Evolutionary conservation across 2,329 filamentous ascomycete species (phyloP).

Genomic region (Sphaerulina vaccinii): DNA sequence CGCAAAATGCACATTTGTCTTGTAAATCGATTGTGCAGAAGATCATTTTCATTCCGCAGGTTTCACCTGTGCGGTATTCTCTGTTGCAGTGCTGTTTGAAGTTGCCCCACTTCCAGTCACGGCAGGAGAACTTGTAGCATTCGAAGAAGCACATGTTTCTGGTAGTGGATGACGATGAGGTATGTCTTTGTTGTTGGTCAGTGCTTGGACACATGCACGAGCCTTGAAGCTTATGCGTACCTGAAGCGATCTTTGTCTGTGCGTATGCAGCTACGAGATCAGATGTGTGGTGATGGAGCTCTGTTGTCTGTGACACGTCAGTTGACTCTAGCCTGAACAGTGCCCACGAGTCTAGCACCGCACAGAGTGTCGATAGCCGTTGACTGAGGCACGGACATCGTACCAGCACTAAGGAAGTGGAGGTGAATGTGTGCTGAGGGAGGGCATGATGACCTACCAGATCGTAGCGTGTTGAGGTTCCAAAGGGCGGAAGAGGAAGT

Average conservation of each 20-base stretch:
- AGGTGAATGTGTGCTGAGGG: conserved; percentile 2
- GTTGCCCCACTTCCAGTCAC: conserved; percentile 91
- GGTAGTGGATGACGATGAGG: conserved; percentile 16
- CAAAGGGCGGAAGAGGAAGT: background rate
- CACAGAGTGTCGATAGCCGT: conserved; percentile 6
- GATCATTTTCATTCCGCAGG: conserved; percentile 91
- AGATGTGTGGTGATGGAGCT: conserved; percentile 1
- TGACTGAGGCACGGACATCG: conserved; percentile 1
- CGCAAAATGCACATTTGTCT: conserved; percentile 78
- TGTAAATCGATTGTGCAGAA: conserved; percentile 66
- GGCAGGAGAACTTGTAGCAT: conserved; percentile 78
- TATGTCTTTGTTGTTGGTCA: conserved; percentile 15
- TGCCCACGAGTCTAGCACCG: background rate
- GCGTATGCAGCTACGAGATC: conserved; percentile 11
- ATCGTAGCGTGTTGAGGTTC: background rate
- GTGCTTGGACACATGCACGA: conserved; percentile 13
- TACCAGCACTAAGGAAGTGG: background rate
- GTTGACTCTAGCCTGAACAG: conserved; percentile 5
- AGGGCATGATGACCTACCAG: conserved; percentile 19
- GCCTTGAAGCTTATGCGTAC: conserved; percentile 9
- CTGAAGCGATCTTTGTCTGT: background rate
- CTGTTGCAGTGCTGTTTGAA: conserved; percentile 91
- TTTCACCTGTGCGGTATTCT: conserved; percentile 94
- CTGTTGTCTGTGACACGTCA: conserved; percentile 11
- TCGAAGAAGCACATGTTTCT: conserved; percentile 96